Base-by-base conservation (phyloP, 345 rosid genomes). In the Ricinus communis region DNA sequence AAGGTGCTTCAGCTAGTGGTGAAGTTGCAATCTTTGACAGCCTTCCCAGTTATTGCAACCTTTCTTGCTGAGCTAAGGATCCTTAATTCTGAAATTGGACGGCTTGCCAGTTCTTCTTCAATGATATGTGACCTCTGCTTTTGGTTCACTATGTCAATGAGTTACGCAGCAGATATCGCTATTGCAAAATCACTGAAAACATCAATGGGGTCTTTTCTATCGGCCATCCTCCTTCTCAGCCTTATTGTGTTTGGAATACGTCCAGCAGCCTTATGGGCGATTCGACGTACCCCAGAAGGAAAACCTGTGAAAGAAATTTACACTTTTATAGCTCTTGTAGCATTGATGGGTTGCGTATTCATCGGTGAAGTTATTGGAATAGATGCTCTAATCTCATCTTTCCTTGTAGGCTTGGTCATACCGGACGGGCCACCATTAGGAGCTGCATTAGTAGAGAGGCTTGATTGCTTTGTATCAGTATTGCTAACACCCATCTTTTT, bases 21-120 rank as follows among this genome's bases (percentile, higher is more conserved):
- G 8, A 11, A 30, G 2, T 8, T 81, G 28, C 76, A 73, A 38
- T 79, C 85, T 10, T 40, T 87, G 56, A 65, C 78, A 11, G 63
- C 87, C 11, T 84, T 81, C 67, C 82, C 82, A 0, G 87, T 74
- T 15, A 64, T 82, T 33, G 72, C 80, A 2, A 69, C 70, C 74
- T 69, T 74, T 51, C 82, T 84, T 3, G 64, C 69, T 0, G 85
- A 84, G 19, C 76, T 81, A 31, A 63, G 79, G 70, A 66, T 84
- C 49, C 80, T 84, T 10, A 82, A 82, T 63, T 79, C 87, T 2
- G 87, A 84, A 69, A 72, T 84, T 3, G 85, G 87, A 40, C 76
- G 83, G 9, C 59, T 84, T 45, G 81, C 87, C 1, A 59, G 71
- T n/a, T 74, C 81, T 6, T 72, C 82, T 12, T 75, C 85, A 0